Base-by-base conservation (phyloP, 2,329 filamentous ascomycete genomes). In the Penicillium sclerotigenum region DNA sequence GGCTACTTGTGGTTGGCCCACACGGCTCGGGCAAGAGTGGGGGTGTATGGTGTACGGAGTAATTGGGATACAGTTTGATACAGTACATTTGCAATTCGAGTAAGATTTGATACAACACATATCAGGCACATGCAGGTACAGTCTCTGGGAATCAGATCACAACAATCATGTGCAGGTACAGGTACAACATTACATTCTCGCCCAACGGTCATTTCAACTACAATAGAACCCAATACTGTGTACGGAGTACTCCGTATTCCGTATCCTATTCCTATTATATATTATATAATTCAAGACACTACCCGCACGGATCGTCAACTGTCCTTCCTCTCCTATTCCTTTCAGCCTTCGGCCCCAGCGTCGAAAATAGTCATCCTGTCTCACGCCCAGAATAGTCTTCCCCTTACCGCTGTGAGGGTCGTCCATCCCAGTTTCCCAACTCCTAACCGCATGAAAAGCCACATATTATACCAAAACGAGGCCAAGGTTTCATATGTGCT, bases 1-100 rank as follows among this genome's bases (percentile, higher is more conserved):
- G 40, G 26, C 33, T 51, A 11, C 20, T 10, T 45, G 13, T 55
- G 59, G 57, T 60, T 60, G 59, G 59, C 57, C 59, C 59, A 37
- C 59, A 57, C 59, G 51, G 51, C 22, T 49, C 51, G 51, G 51
- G 51, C 49, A 54, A 26, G 26, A 51, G 37, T 54, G 46, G 51
- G 26, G 37, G 3, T 47, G 20, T 4, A 47, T 24, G n/a, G n/a
- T 20, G n/a, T 36, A 18, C 18, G 9, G 4, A 10, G 37, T 41
- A 41, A 24, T 41, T 24, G 3, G 13, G 8, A 5, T 41, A 37
- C 34, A 11, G 9, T 37, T 29, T 2, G 26, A 37, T 18, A 18
- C 11, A 6, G 37, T 22, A 4, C 14, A 24, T 24, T 41, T 41
- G 20, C 38, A 41, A 41, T 41, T 24, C 22, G 22, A 24, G 38